Evolutionary conservation across 495 filamentous ascomycete genomes (phyloP), one percentile per base, ranked within the genome.

Genomic region (Talaromyces trachyspermus): DNA sequence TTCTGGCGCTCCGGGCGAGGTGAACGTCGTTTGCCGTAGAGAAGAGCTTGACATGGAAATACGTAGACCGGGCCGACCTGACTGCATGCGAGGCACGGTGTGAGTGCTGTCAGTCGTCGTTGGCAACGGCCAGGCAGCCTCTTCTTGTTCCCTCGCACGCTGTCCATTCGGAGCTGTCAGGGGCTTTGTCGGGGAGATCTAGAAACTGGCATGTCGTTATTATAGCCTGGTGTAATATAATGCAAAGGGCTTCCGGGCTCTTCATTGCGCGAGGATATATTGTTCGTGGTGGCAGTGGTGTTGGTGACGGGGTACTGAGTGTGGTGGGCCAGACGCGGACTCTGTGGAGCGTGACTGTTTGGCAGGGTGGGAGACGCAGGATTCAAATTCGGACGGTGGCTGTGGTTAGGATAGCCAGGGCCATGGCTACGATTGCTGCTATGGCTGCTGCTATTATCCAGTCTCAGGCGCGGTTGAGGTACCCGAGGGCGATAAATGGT

Each of bases 1-100:
- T 32, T 25, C 8, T 46, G 55, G 18, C 69, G 66, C 8, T 57
- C 60, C 10, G 55, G 58, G 30, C 58, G 55, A 25, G 57, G 61
- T 7, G 48, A 50, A 20, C 36, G 62, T 3, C 59, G 60, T 39
- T 55, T 56, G 42, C 38, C 57, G 23, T 62, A 69, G 42, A 23
- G 57, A 55, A 7, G 68, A 63, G 12, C 59, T 64, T 15, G 68
- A 69, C 56, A 68, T 69, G n/a, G 66, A 69, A n/a, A 68, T 70
- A 3, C 64, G 64, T 32, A 67, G 52, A 2, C 59, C 62, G 2
- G 60, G 54, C 38, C 58, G 54, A 7, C 48, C 40, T 2, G 64
- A 61, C 32, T 30, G 27, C 22, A 46, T 46, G 1, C 44, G 30
- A 35, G 30, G 29, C 14, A 22, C 27, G 20, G 19, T 25, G 29